phyloP scores from a whole-genome alignment of 148 eudicot genomes.

The Fagopyrum homotropicum region DNA sequence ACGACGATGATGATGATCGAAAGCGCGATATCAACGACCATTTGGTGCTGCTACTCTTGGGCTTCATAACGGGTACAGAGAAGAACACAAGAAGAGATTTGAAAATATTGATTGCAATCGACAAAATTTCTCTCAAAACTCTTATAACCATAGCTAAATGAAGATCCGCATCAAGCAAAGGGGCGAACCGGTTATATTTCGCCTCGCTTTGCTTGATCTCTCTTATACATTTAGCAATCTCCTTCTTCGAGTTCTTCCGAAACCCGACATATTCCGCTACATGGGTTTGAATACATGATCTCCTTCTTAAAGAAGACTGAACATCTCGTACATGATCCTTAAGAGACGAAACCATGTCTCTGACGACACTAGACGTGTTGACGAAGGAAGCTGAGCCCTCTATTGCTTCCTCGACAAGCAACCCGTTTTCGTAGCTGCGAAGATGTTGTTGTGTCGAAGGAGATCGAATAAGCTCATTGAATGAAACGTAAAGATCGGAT shows the following conservation, averaged over 20 bases:
- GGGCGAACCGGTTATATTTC: constrained; percentile 9
- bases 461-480: constrained; percentile 34
- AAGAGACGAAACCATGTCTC: constrained; percentile 27
- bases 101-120: constrained; percentile 17
- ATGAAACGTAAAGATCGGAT: constrained; percentile 38
- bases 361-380: constrained; percentile 30
- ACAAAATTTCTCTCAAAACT: constrained; percentile 24
- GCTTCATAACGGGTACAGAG: constrained; percentile 18
- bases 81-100: constrained; percentile 27
- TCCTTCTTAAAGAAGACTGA: constrained; percentile 42
- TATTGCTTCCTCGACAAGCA: constrained; percentile 39
- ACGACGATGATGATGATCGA: neutral
- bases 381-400: constrained; percentile 39
- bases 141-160: constrained; percentile 7
- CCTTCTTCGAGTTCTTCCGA: constrained; percentile 31
- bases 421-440: constrained; percentile 21
- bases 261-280: constrained; percentile 23
- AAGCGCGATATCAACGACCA: constrained; percentile 35
- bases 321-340: constrained; percentile 40
- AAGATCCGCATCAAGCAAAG: constrained; percentile 15
- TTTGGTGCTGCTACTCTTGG: constrained; percentile 15
- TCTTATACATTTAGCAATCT: constrained; percentile 25
- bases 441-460: constrained; percentile 30
- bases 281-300: constrained; percentile 18
- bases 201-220: constrained; percentile 25